These are phyloP conservation scores for Cystobasidium sp. DNA, from an alignment of 1,284 basidiomycete species.

Conservation along the genomic window DNA sequence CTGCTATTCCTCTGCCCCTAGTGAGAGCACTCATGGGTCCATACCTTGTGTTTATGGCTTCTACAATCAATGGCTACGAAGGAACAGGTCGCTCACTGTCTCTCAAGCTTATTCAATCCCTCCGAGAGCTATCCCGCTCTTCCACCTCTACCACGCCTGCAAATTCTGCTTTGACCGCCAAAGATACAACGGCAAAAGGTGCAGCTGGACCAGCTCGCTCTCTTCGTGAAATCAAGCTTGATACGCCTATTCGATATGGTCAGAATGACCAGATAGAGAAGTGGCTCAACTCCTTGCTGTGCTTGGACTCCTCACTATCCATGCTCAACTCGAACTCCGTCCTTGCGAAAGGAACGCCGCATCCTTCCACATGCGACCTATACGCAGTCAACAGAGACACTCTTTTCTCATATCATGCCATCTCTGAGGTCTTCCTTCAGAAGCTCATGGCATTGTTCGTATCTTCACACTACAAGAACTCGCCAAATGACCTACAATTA, in stretches of 20 bases:
- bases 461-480: slow-evolving; percentile 98
- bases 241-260: slow-evolving; percentile 92
- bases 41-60: slow-evolving; percentile 97
- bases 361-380: slow-evolving; percentile 90
- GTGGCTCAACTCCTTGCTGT: slow-evolving; percentile 91
- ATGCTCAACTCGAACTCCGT: slow-evolving; percentile 45
- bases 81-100: slow-evolving; percentile 96
- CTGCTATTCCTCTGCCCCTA: slow-evolving; percentile 93
- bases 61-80: slow-evolving; percentile 99
- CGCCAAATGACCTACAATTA: slow-evolving; percentile 96
- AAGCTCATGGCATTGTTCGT: slow-evolving; percentile 98
- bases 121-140: slow-evolving; percentile 82
- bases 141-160: slow-evolving; percentile 67
- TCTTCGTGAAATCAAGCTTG: slow-evolving; percentile 90
- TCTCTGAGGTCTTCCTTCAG: slow-evolving; percentile 94
- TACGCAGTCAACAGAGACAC: slow-evolving; percentile 97
- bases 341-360: slow-evolving; percentile 77
- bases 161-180: slow-evolving; percentile 61
- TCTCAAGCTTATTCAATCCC: slow-evolving; percentile 95
- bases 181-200: slow-evolving; percentile 56
- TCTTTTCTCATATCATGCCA: slow-evolving; percentile 95
- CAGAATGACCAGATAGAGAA: slow-evolving; percentile 86
- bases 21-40: slow-evolving; percentile 94
- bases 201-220: slow-evolving; percentile 66
- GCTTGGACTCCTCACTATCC: slow-evolving; percentile 84